Evolutionary conservation across 495 filamentous ascomycete genomes (phyloP), one percentile per base, ranked within the genome.

Genomic region (Lasiosphaeriaceae sp.): DNA sequence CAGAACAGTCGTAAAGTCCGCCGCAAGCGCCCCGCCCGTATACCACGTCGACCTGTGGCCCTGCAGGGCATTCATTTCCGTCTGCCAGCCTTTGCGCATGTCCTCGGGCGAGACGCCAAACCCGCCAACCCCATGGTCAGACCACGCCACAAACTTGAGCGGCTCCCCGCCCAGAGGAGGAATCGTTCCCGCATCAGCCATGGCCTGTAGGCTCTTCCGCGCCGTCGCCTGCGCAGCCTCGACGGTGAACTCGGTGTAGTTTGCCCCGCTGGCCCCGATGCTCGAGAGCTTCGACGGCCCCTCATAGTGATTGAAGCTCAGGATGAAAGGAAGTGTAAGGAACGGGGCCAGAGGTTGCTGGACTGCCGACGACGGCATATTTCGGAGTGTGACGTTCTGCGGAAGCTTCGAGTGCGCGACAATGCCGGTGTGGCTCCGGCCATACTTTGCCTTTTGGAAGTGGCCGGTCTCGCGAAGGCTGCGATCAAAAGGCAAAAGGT

Each of bases 1-100:
- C 20, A 78, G 46, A 24, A 66, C 52, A 1, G 68, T 61, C 50
- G 73, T 67, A 54, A 75, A 74, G 47, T 79, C 71, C 19, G 20
- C 58, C 49, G 24, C 59, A 6, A 44, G 73, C 1, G 66, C 68
- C 6, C 78, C 79, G 3, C 82, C 81, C 0, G 80, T 84, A 55
- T 76, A 85, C 54, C 63, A 85, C 14, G 80, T 83, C 16, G 70
- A 66, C 44, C 74, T 54, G n/a, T 72, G 56, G 1, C 82, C 82
- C 64, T 86, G 81, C 54, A 86, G 59, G 11, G 52, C 73, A 57
- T 80, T 73, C 52, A 82, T 55, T 17, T 74, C 54, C 50, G 70
- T 57, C 45, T 84, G 82, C 51, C 82, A 85, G 0, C 82, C 80
- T 1, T 16, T 35, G 14, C 41, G 37, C 6, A 68, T 31, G 23